Evolutionary conservation across 805 yeast species (phyloP).

Genomic region (Wickerhamiella australiensis): DNA sequence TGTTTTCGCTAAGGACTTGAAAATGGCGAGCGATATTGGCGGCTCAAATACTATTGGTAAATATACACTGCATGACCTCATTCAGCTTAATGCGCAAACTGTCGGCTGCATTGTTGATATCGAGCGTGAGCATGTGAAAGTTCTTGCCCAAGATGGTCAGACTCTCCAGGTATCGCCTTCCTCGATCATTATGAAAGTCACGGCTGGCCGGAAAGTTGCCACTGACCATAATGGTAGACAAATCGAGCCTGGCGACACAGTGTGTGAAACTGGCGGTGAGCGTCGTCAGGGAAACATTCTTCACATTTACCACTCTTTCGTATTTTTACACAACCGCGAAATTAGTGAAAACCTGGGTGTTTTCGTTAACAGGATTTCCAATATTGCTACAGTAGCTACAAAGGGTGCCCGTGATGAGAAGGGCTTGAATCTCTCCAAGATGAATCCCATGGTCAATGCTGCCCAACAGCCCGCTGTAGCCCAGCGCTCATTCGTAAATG

Average conservation of each 20-base stretch:
- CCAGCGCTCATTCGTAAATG: constrained; percentile 28
- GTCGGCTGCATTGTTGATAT: constrained; percentile 87
- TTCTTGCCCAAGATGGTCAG: constrained; percentile 73
- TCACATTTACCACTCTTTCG: constrained; percentile 68
- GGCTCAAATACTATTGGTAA: constrained; percentile 59
- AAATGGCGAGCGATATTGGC: constrained; percentile 82
- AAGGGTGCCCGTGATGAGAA: constrained; percentile 56
- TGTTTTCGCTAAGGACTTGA: constrained; percentile 82
- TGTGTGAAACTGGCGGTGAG: constrained; percentile 73
- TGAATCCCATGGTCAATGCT: constrained; percentile 62
- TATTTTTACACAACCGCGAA: constrained; percentile 72
- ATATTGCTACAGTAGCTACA: constrained; percentile 73
- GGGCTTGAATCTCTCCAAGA: constrained; percentile 61
- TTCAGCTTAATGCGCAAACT: constrained; percentile 69
- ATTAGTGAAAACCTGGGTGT: constrained; percentile 81
- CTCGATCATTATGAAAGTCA: constrained; percentile 66
- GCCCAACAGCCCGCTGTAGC: constrained; percentile 40
- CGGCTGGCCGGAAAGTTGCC: constrained; percentile 57
- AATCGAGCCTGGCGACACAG: constrained; percentile 80
- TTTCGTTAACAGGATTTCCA: constrained; percentile 63
- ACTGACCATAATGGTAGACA: constrained; percentile 80
- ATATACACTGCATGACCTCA: constrained; percentile 80
- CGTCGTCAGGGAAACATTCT: constrained; percentile 78
- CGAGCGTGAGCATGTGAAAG: constrained; percentile 73
- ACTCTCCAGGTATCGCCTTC: constrained; percentile 59